Evolutionary conservation across 345 rosid genomes (phyloP).

Genomic region (Xanthoceras sorbifolium): DNA sequence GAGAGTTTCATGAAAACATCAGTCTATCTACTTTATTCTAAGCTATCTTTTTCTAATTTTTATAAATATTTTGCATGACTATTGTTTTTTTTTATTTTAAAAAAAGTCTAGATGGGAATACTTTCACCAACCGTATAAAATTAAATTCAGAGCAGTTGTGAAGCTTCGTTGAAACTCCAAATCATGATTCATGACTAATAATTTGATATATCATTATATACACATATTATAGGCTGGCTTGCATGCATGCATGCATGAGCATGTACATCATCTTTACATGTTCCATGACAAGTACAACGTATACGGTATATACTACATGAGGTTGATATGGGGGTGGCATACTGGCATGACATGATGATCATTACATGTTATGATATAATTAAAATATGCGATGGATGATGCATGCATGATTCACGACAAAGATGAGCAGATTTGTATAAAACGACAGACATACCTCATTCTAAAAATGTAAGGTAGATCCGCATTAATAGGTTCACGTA

Average conservation of each 20-base stretch:
- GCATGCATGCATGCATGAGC: not conserved
- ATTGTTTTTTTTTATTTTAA: not conserved
- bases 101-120: constrained; percentile 21
- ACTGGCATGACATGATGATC: not conserved
- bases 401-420: constrained; percentile 20
- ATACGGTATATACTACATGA: no score
- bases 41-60: constrained; percentile 23
- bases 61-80: constrained; percentile 24
- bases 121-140: constrained; percentile 23
- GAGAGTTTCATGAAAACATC: constrained; percentile 25
- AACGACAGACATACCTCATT: constrained; percentile 62
- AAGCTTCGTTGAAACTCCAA: constrained; percentile 32
- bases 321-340: no score
- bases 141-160: constrained; percentile 2
- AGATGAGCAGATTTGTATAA: constrained; percentile 20
- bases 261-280: not conserved
- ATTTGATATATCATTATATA: not conserved
- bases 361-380: not conserved
- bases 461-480: constrained; percentile 36
- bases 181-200: not conserved
- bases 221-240: not conserved
- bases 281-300: not conserved
- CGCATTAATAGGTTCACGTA: constrained; percentile 45
- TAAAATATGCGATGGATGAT: not conserved
- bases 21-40: constrained; percentile 34